Base-by-base conservation (phyloP, 805 yeast genomes). In the Wickerhamiella dianesei region DNA sequence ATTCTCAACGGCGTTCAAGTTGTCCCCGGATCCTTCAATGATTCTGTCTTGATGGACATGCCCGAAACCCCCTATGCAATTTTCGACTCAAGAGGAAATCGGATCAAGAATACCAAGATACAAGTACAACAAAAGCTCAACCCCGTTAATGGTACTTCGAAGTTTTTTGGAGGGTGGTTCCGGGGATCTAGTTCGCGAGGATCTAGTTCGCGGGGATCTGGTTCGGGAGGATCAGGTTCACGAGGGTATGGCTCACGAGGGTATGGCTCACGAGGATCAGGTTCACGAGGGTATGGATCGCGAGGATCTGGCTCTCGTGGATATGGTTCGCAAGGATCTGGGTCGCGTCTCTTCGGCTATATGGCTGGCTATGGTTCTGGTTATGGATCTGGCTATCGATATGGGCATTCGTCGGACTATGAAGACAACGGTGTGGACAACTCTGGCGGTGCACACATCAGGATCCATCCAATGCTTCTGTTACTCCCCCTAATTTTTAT, bases 1-100 rank as follows among this genome's bases (percentile, higher is more conserved):
- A 59, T 65, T 41, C 55, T 56, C 21, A 49, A 59, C 36, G 67
- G 69, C n/a, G 55, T 61, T n/a, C 51, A 53, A 32, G 51, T 46
- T 25, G 40, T 46, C 36, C 59, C 61, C n/a, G 67, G 65, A 2
- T 36, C 32, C 12, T 51, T 47, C 25, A 25, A 42, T 29, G 44
- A 48, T 4, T 50, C 40, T n/a, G 48, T 55, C 2, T 43, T 56
- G 8, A 50, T 47, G 21, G 43, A 49, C 19, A 43, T 47, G 22
- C 53, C 48, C 2, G 42, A 46, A 8, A 50, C 62, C 21, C 41
- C 53, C 8, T 55, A 44, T 47, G 42, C 52, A 12, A 55, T 61
- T 37, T 54, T 48, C 45, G 57, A 55, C 41, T 25, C 45, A 16
- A 41, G 49, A 25, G 65, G 61, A n/a, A 29, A 14, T 3, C 52